Evolutionary conservation across 192 early-diverging fungal species (phyloP), one percentile per base, ranked within the genome.

Genomic region (Fimicolochytrium jonesii): DNA sequence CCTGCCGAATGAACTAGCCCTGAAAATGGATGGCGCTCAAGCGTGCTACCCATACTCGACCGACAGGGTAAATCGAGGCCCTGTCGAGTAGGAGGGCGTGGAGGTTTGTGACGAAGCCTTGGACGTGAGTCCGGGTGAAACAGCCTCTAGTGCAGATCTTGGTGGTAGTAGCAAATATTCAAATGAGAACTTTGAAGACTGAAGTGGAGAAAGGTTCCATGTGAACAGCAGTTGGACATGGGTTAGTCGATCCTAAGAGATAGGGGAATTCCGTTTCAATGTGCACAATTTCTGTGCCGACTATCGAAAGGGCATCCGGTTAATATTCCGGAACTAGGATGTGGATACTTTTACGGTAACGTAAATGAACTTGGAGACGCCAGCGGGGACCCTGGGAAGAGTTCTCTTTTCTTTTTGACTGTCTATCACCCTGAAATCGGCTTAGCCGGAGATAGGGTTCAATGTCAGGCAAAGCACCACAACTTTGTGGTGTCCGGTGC

Each of bases 141-240:
- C 83, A 64, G 59, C 59, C 37, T 39, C 37, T 39, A 84, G 79
- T 85, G 80, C 82, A 84, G 85, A 86, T 86, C 80, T n/a, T n/a
- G n/a, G n/a, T n/a, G n/a, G n/a, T n/a, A 87, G 83, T 85, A 84
- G 81, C 81, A 87, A 86, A 81, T 85, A 85, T 80, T 85, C 84
- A 85, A 86, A 82, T 86, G 84, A 83, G 79, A 86, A 72, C 86
- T 83, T 88, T 88, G 84, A 86, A 82, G 86, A 88, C 82, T 88
- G 86, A 86, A 85, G 84, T 85, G 83, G 84, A 86, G 81, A 86
- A 86, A 79, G 84, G 84, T 86, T 88, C 82, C 84, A 71, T 78
- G 76, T 74, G 75, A 79, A 84, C 85, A 78, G 77, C 67, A 83
- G 73, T 86, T 85, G 81, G 79, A 76, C 77, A 75, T 69, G 85